A percentile compares a stretch with the other conserved stretches of the same genome.
Conservation (phyloP, 371 early-diverging fungal genomes). For the Ecytonucleospora hepatopenaei region DNA sequence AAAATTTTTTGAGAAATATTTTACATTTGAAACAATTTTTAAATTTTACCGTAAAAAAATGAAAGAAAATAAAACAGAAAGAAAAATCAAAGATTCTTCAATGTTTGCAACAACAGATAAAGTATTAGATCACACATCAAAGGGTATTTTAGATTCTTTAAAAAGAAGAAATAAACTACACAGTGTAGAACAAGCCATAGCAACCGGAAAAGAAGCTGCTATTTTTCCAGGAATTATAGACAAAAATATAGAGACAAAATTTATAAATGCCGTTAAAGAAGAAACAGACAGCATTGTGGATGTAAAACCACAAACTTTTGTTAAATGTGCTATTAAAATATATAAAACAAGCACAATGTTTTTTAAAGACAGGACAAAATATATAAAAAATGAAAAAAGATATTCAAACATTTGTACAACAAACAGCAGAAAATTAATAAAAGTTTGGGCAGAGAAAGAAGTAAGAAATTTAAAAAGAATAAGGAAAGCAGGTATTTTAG, state of each 20-base stretch:
- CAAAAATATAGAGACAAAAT: conserved; percentile 36
- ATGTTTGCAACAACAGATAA: conserved; percentile 86
- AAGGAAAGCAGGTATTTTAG: conserved; percentile 73
- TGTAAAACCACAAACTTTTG: conserved; percentile 55
- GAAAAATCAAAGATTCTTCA: conserved; percentile 65
- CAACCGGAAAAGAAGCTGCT: conserved; percentile 81
- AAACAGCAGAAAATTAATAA: conserved; percentile 95
- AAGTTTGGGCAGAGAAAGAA: conserved; percentile 99
- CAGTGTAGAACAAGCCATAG: conserved; percentile 85
- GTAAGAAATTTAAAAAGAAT: conserved; percentile 89
- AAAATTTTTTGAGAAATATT: not conserved
- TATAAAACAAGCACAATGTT: conserved; percentile 93
- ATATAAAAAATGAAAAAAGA: conserved; percentile 86
- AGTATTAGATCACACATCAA: conserved; percentile 87
- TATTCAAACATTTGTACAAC: conserved; percentile 83
- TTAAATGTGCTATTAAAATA: conserved; percentile 82
- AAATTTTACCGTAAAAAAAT: conserved; percentile 6
- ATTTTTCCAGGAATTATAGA: conserved; percentile 41
- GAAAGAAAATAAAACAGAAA: conserved; percentile 41
- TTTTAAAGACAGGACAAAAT: conserved; percentile 93
- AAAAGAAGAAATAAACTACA: conserved; percentile 71
- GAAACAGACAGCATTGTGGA: conserved; percentile 55
- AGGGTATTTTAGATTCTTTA: conserved; percentile 84
- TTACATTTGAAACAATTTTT: not conserved
- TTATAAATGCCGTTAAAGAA: conserved; percentile 14